Percentiles rank a stretch among this genome's conserved stretches.
Evolutionary conservation across 768 basidiomycete species (phyloP).

Genomic region (Botryobasidium botryosum): DNA sequence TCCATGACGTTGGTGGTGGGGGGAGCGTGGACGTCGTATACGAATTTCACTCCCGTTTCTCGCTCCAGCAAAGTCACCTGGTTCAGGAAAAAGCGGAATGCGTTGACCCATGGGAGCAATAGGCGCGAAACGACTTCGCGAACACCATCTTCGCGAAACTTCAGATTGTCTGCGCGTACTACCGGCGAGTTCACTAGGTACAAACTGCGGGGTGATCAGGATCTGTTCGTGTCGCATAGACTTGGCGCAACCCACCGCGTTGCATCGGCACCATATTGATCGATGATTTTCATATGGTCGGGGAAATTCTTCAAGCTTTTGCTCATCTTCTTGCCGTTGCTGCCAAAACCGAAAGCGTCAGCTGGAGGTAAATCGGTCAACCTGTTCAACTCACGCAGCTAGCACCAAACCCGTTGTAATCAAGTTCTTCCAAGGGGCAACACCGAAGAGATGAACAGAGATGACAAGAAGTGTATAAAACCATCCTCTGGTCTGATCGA

Average conservation of each 20-base stretch:
- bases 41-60: constrained; percentile 54
- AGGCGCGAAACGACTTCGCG: constrained; percentile 94
- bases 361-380: neutral
- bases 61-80: constrained; percentile 81
- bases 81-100: constrained; percentile 98
- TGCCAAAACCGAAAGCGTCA: constrained; percentile 17
- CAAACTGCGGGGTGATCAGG: constrained; percentile 40
- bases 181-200: constrained; percentile 99
- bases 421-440: constrained; percentile 94
- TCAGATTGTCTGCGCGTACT: constrained; percentile 91
- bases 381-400: constrained; percentile 47
- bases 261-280: constrained; percentile 89
- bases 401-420: constrained; percentile 93
- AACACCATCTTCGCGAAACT: constrained; percentile 96
- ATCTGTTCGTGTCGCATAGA: neutral
- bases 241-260: constrained; percentile 38
- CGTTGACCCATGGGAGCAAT: constrained; percentile 93
- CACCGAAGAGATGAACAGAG: constrained; percentile 86
- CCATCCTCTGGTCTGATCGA: constrained; percentile 98
- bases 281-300: constrained; percentile 80
- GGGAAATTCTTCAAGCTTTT: constrained; percentile 95
- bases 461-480: constrained; percentile 96
- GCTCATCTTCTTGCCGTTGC: constrained; percentile 99
- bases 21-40: constrained; percentile 73
- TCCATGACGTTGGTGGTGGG: constrained; percentile 95